phyloP scores from a whole-genome alignment of 768 basidiomycete species.

The Lentinula boryana region DNA sequence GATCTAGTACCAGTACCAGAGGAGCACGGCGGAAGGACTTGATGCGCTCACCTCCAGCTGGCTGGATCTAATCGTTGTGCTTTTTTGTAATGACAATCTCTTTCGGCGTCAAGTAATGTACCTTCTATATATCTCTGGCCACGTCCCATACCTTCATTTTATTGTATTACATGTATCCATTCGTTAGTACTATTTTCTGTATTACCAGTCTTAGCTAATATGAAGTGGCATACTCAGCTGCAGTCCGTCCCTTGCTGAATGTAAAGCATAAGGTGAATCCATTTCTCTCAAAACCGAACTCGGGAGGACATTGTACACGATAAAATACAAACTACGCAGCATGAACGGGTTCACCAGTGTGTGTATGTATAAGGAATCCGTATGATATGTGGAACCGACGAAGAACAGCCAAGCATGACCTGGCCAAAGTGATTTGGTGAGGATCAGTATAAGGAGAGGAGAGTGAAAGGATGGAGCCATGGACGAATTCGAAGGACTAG shows the following conservation, averaged over 20 bases:
- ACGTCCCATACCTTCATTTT: not conserved
- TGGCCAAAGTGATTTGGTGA: not conserved
- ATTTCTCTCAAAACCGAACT: constrained; percentile 7
- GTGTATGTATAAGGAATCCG: constrained; percentile 7
- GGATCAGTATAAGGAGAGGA: not conserved
- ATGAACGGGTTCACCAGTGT: constrained; percentile 8
- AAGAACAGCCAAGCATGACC: not conserved
- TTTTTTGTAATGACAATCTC: not conserved
- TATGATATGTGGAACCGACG: constrained; percentile 7
- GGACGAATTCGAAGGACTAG: not conserved
- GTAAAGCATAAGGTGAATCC: not conserved
- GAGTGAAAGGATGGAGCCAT: not conserved
- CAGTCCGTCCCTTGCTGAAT: not conserved
- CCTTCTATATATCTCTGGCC: not conserved
- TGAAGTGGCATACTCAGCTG: not conserved
- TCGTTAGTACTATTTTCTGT: not conserved
- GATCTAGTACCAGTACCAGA: constrained; percentile 20
- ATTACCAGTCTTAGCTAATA: not conserved
- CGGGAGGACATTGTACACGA: constrained; percentile 14
- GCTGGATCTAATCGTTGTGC: constrained; percentile 37
- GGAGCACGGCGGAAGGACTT: constrained; percentile 11
- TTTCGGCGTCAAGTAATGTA: constrained; percentile 16
- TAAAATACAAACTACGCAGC: constrained; percentile 13
- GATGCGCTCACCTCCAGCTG: constrained; percentile 30
- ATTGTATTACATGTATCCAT: not conserved